Conservation (phyloP, 2,329 filamentous ascomycete species). For the Pseudocercospora crystallina region DNA sequence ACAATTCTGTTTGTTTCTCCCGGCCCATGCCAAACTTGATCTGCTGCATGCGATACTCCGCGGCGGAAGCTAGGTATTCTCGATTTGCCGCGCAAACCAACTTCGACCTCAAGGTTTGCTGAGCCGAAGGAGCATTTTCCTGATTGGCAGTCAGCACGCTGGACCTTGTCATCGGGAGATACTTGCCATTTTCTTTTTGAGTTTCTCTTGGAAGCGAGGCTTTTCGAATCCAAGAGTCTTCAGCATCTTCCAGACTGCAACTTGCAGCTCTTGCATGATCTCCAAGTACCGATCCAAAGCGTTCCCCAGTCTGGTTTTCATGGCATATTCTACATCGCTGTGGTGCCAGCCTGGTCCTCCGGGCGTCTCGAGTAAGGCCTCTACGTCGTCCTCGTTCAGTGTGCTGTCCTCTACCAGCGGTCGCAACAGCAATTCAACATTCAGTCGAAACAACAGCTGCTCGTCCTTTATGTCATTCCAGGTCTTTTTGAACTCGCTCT, state of each 20-base stretch:
- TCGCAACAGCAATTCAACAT: conserved; percentile 4
- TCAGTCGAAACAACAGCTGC: conserved; percentile 5
- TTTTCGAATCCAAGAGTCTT: neutral
- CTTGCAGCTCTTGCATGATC: conserved; percentile 5
- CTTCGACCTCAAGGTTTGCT: conserved; percentile 1
- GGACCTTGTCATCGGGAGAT: too few species aligned
- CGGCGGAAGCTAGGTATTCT: neutral
- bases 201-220: too few species aligned
- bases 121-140: neutral
- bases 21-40: conserved; percentile 8
- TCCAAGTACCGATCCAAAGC: conserved; percentile 4
- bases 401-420: neutral
- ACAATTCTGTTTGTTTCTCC: neutral
- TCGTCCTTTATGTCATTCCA: conserved; percentile 14
- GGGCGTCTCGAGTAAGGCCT: neutral
- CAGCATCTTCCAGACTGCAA: conserved; percentile 1
- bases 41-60: neutral
- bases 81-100: neutral
- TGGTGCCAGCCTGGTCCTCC: neutral
- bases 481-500: conserved; percentile 4
- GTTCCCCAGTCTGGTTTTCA: neutral
- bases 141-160: too few species aligned
- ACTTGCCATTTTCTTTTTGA: too few species aligned
- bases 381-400: neutral
- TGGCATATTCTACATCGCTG: neutral